phyloP scores from a whole-genome alignment of 495 filamentous ascomycete species.

The Neurospora sp. region DNA sequence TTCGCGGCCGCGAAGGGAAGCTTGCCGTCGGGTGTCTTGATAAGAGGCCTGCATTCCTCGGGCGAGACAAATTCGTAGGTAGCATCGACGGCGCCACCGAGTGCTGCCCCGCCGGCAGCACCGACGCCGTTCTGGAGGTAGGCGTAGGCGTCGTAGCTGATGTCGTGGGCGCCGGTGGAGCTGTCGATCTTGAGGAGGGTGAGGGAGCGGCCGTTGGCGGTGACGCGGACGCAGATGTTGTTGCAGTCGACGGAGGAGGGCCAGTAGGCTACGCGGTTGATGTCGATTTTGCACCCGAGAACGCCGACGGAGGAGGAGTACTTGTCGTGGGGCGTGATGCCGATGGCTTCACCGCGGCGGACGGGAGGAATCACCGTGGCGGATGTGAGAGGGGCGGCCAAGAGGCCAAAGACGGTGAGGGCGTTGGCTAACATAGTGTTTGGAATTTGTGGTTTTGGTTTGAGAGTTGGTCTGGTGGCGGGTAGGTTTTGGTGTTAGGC shows the following conservation, averaged over 20 bases:
- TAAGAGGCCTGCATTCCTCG: conserved; percentile 20
- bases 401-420: not conserved
- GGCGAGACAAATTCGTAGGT: conserved; percentile 18
- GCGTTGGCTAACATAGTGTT: not conserved
- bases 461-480: not conserved
- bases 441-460: not conserved
- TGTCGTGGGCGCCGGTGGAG: conserved; percentile 32
- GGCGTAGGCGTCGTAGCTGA: conserved; percentile 36
- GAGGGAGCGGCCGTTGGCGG: conserved; percentile 25
- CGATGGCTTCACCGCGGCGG: not conserved
- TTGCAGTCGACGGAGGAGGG: conserved; percentile 30
- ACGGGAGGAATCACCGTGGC: not conserved
- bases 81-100: conserved; percentile 27
- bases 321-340: conserved; percentile 33
- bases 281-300: conserved; percentile 37
- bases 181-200: conserved; percentile 33
- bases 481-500: not conserved
- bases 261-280: conserved; percentile 36
- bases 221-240: conserved; percentile 31
- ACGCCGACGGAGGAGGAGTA: conserved; percentile 35
- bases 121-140: conserved; percentile 29
- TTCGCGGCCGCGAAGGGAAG: conserved; percentile 33
- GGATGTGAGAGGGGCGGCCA: not conserved
- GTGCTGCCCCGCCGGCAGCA: conserved; percentile 18
- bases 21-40: conserved; percentile 15